Percentiles rank a stretch among this genome's conserved stretches.
phyloP scores from a whole-genome alignment of 2,329 filamentous ascomycete genomes.

The Colletotrichum filicis region DNA sequence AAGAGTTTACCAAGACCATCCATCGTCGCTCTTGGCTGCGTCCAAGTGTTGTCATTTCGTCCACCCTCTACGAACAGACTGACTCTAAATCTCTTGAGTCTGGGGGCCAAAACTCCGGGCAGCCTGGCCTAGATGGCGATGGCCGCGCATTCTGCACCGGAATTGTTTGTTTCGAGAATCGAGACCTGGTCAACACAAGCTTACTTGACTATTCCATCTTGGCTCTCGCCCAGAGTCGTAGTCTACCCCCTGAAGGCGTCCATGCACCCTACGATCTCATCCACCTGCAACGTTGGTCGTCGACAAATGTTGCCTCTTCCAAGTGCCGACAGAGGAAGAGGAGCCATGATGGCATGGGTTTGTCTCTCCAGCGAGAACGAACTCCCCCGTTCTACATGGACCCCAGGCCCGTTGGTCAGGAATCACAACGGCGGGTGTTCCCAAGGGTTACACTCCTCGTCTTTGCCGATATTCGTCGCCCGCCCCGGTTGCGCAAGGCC shows the following conservation, averaged over 20 bases:
- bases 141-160: not conserved
- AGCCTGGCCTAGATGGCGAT: not conserved
- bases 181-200: slow-evolving; percentile 11
- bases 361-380: not conserved
- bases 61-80: not conserved
- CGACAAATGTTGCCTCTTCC: slow-evolving; percentile 23
- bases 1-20: slow-evolving; percentile 30
- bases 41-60: not conserved
- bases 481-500: slow-evolving; percentile 1
- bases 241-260: not conserved
- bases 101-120: slow-evolving; percentile 3
- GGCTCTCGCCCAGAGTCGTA: not conserved
- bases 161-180: slow-evolving; percentile 14
- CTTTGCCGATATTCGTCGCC: slow-evolving; percentile 2
- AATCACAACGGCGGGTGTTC: not conserved
- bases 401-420: not conserved
- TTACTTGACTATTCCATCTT: slow-evolving; percentile 8
- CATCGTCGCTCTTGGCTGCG: slow-evolving; percentile 23
- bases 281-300: slow-evolving; percentile 21
- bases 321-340: slow-evolving; percentile 6
- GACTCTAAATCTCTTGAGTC: not conserved
- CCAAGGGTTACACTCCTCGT: slow-evolving; percentile 7
- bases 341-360: not conserved
- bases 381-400: not conserved
- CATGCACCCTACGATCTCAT: slow-evolving; percentile 10